Conservation (phyloP, 208 protist species). For the Leishmania major region DNA sequence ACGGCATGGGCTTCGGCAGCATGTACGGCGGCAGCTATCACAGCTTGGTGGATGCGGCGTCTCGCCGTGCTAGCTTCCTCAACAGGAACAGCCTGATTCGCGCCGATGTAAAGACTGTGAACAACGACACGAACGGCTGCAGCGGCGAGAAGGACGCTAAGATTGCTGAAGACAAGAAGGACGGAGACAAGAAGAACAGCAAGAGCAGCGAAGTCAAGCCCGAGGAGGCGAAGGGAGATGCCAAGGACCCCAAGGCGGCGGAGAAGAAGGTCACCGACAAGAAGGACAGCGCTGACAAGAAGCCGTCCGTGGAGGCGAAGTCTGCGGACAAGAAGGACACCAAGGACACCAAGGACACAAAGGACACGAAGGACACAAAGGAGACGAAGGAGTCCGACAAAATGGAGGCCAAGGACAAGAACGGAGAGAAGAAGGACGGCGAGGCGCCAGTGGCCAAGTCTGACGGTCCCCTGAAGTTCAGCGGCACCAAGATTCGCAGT, state of each 20-base stretch:
- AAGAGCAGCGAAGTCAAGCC: not conserved
- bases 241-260: slow-evolving; percentile 16
- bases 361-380: slow-evolving; percentile 4
- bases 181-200: slow-evolving; percentile 12
- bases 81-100: slow-evolving; percentile 64
- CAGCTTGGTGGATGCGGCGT: slow-evolving; percentile 62
- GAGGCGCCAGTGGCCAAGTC: slow-evolving; percentile 12
- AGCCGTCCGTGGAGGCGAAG: slow-evolving; percentile 11
- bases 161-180: slow-evolving; percentile 10
- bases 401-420: slow-evolving; percentile 29
- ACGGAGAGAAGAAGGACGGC: slow-evolving; percentile 13
- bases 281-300: slow-evolving; percentile 14
- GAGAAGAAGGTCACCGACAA: slow-evolving; percentile 25
- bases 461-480: slow-evolving; percentile 27
- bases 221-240: slow-evolving; percentile 27
- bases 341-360: slow-evolving; percentile 6
- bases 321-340: not conserved
- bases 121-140: slow-evolving; percentile 15
- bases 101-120: slow-evolving; percentile 54
- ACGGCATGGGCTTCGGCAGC: slow-evolving; percentile 47
- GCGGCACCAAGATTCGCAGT: slow-evolving; percentile 45
- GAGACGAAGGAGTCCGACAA: slow-evolving; percentile 17
- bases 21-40: slow-evolving; percentile 44
- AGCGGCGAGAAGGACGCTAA: slow-evolving; percentile 10
- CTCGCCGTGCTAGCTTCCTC: slow-evolving; percentile 66